These are phyloP conservation scores for Peniophora sp. DNA, from an alignment of 1,284 basidiomycete genomes.

Conservation along the genomic window DNA sequence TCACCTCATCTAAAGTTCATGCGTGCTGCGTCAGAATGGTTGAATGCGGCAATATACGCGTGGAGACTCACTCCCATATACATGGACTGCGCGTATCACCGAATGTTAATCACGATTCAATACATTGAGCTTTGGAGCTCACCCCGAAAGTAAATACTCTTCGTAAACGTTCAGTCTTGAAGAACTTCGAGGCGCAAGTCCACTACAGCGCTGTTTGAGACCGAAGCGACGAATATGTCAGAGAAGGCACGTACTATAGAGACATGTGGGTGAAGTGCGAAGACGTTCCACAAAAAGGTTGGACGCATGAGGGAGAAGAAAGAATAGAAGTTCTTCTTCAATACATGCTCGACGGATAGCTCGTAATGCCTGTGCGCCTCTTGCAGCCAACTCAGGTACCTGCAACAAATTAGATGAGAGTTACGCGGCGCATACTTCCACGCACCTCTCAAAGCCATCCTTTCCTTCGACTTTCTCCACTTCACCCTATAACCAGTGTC, in stretches of 20 bases:
- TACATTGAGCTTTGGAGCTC: slow-evolving; percentile 27
- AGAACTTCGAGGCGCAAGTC: slow-evolving; percentile 29
- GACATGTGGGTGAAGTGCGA: slow-evolving; percentile 26
- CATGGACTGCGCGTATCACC: too few species aligned
- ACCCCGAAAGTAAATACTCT: slow-evolving; percentile 35
- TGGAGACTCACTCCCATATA: too few species aligned
- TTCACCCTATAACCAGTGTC: slow-evolving; percentile 12
- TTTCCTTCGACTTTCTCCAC: slow-evolving; percentile 37
- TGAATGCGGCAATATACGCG: too few species aligned
- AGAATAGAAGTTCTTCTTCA: slow-evolving; percentile 32
- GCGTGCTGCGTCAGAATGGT: not conserved
- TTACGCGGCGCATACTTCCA: slow-evolving; percentile 10
- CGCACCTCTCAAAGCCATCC: slow-evolving; percentile 29
- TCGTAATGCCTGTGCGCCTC: slow-evolving; percentile 34
- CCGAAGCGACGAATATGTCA: slow-evolving; percentile 5
- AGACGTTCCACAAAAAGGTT: slow-evolving; percentile 28
- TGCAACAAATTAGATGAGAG: not conserved
- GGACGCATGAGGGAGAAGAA: slow-evolving; percentile 30
- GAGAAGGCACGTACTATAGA: slow-evolving; percentile 7
- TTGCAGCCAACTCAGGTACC: slow-evolving; percentile 13
- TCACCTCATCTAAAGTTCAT: not conserved
- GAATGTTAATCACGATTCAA: slow-evolving; percentile 25
- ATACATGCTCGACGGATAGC: slow-evolving; percentile 29
- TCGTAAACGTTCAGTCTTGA: slow-evolving; percentile 37
- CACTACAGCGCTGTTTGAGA: slow-evolving; percentile 17